Evolutionary conservation across 371 early-diverging fungal species (phyloP).

Genomic region (Mucor piriformis): DNA sequence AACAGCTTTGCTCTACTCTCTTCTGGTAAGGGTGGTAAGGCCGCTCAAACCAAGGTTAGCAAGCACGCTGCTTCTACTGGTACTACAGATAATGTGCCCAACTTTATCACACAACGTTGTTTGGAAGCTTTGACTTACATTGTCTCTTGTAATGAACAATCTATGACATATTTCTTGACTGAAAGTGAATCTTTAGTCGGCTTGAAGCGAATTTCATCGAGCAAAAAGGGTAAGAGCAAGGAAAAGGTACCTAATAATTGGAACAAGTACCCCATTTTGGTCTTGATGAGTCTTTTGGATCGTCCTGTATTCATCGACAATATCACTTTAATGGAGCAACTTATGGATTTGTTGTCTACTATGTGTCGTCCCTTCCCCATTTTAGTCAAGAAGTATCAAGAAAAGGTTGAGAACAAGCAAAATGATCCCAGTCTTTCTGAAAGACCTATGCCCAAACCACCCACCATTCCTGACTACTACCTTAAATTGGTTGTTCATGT

Average conservation of each 20-base stretch:
- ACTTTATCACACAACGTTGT: conserved; percentile 84
- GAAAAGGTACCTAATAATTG: conserved; percentile 49
- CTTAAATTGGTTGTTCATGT: conserved; percentile 87
- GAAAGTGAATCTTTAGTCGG: conserved; percentile 69
- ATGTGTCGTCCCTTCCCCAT: conserved; percentile 74
- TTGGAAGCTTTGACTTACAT: conserved; percentile 82
- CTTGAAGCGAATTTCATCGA: conserved; percentile 46
- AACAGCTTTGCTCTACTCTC: conserved; percentile 79
- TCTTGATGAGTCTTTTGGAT: conserved; percentile 83
- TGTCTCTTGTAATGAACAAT: conserved; percentile 67
- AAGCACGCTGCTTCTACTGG: conserved; percentile 8
- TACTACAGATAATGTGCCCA: conserved; percentile 66
- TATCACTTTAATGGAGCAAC: conserved; percentile 80
- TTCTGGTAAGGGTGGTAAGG: conserved; percentile 50
- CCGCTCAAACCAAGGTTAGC: conserved; percentile 5
- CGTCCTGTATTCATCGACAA: conserved; percentile 79
- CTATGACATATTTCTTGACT: conserved; percentile 72
- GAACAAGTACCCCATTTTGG: conserved; percentile 84
- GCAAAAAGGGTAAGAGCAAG: conserved; percentile 72
- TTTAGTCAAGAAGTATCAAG: conserved; percentile 55
- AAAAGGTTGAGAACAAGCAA: conserved; percentile 43
- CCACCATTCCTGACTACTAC: conserved; percentile 72
- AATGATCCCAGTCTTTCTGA: conserved; percentile 34
- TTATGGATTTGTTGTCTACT: conserved; percentile 84
- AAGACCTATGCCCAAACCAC: conserved; percentile 59